Evolutionary conservation across 2,329 filamentous ascomycete species (phyloP), one percentile per base, ranked within the genome.

Genomic region (Diplodia mutila): DNA sequence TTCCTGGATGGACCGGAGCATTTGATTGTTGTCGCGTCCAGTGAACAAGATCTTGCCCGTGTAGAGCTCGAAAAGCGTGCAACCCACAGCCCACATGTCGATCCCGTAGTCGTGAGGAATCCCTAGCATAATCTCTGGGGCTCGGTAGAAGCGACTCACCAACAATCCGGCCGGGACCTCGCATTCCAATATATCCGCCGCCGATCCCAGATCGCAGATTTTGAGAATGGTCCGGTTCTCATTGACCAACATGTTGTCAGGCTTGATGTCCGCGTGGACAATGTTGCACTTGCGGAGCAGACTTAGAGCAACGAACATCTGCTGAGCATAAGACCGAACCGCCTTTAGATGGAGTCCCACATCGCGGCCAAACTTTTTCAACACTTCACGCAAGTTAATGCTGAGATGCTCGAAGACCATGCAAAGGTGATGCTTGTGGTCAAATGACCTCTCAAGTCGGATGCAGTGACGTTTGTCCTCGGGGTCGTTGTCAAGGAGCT

Each of bases 1-100:
- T 77, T 99, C 94, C 89, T 97, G 97, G 73, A 99, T 97, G 23
- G 91, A 90, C 70, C 92, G 91, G 69, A 99, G 87, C 95, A 99
- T 99, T 81, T 97, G 93, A 76, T 99, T 99, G 83, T 99, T 99
- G 81, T 92, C 95, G 71, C 92, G 88, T 68, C 95, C 95, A 0
- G 93, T 93, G 78, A 99, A 99, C 37, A 99, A 85, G 68, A 99
- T 98, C 79, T 97, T 97, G 75, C 95, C 95, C 0, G 95, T 98
- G 82, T 97, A 98, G 49, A 99, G 85, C 80, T 99, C 95, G 79
- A 97, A 99, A 34, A 98, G 85, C 0, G 95, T 99, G 80, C 95
- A 99, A 46, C 95, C 96, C 71, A 98, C 93, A 8, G 94, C 96
- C 95, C 95, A 99, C 85, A 97, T 92, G 78, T 99, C 95, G 71